phyloP scores from a whole-genome alignment of 441 rosid genomes.

The Erodium texanum region DNA sequence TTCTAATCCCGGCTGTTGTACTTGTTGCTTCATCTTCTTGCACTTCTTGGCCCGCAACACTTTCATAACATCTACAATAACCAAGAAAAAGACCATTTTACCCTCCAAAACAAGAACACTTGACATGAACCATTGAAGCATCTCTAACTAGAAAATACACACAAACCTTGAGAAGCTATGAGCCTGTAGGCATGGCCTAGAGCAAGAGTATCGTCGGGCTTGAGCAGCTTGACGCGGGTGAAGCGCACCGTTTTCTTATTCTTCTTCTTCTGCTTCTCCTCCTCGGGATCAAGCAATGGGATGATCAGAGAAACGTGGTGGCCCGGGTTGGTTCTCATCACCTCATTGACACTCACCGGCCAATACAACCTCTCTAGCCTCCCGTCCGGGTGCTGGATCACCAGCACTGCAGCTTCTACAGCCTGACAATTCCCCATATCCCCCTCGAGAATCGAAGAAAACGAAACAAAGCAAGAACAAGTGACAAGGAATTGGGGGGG shows the following conservation, averaged over 20 bases:
- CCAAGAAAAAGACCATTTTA: background rate
- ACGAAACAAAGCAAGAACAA: no score
- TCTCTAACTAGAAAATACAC: no score
- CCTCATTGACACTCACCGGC: conserved; percentile 58
- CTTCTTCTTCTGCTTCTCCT: conserved; percentile 21
- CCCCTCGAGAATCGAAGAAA: conserved; percentile 7
- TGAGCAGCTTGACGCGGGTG: conserved; percentile 87
- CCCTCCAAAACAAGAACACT: background rate
- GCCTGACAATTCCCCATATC: conserved; percentile 99
- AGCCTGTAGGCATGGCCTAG: conserved; percentile 96
- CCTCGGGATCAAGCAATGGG: conserved; percentile 43
- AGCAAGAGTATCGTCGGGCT: conserved; percentile 63
- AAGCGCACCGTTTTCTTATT: conserved; percentile 52
- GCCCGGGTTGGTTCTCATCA: conserved; percentile 78
- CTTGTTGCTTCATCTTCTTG: conserved; percentile 53
- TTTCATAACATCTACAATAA: conserved; percentile 59
- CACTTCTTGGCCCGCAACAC: conserved; percentile 68
- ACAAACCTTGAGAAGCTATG: conserved; percentile 77
- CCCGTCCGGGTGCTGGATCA: conserved; percentile 78
- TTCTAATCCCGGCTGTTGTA: conserved; percentile 31
- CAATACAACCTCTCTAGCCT: conserved; percentile 70
- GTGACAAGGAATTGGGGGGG: no score
- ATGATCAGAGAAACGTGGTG: conserved; percentile 88
- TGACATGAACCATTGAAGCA: no score
- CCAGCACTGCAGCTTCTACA: conserved; percentile 88